Evolutionary conservation across 2,329 filamentous ascomycete genomes (phyloP).

Genomic region (Xylaria sp.): DNA sequence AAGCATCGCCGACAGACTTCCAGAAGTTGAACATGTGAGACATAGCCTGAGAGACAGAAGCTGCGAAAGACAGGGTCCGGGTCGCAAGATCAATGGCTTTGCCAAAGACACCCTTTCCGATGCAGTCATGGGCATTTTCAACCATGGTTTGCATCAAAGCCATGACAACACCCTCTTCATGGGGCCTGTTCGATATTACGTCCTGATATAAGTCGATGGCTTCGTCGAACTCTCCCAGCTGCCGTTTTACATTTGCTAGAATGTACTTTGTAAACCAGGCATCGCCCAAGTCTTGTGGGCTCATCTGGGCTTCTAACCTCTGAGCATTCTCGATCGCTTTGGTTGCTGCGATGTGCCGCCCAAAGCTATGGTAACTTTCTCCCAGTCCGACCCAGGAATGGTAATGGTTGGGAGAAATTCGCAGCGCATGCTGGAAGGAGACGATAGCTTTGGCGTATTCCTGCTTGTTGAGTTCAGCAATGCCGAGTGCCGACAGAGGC

Average conservation of each 20-base stretch:
- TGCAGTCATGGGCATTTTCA: conserved; percentile 69
- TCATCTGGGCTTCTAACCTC: conserved; percentile 58
- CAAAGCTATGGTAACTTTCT: conserved; percentile 95
- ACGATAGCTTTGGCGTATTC: conserved; percentile 84
- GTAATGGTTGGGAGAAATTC: conserved; percentile 80
- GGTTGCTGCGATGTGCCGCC: conserved; percentile 86
- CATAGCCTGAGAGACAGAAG: conserved; percentile 53
- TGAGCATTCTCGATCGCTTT: conserved; percentile 86
- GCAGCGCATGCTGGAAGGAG: conserved; percentile 83
- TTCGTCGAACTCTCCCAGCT: conserved; percentile 83
- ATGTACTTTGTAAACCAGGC: conserved; percentile 97
- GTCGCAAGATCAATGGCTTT: conserved; percentile 67
- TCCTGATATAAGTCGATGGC: conserved; percentile 71
- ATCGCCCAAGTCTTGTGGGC: conserved; percentile 55
- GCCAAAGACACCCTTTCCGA: conserved; percentile 82
- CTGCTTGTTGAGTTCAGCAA: conserved; percentile 90
- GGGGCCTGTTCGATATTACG: conserved; percentile 62
- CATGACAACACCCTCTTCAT: conserved; percentile 81
- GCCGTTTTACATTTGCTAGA: conserved; percentile 88
- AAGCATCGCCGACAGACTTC: conserved; percentile 88
- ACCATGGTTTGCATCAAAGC: conserved; percentile 83
- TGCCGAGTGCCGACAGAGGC: conserved; percentile 90
- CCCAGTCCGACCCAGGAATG: conserved; percentile 94
- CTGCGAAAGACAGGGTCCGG: conserved; percentile 64
- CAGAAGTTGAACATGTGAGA: conserved; percentile 84